phyloP scores from a whole-genome alignment of 2,329 filamentous ascomycete genomes.

The Aureobasidium sp. region DNA sequence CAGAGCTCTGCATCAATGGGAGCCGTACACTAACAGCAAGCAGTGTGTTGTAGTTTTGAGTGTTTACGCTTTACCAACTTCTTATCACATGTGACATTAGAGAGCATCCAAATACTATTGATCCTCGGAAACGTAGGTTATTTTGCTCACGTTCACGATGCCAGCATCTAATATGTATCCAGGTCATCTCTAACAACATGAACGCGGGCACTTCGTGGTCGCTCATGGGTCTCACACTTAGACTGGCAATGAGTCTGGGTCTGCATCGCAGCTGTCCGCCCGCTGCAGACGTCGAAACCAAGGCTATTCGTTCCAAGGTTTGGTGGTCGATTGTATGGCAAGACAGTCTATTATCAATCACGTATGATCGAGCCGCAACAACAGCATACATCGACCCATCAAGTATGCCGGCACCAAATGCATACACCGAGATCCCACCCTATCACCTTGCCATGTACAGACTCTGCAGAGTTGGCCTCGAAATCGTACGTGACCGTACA shows the following conservation, averaged over 20 bases:
- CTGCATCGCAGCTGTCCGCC: slow-evolving; percentile 52
- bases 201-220: slow-evolving; percentile 59
- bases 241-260: slow-evolving; percentile 54
- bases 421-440: slow-evolving; percentile 33
- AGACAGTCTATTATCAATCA: slow-evolving; percentile 56
- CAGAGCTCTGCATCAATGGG: too few species aligned
- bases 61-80: slow-evolving; percentile 59
- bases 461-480: slow-evolving; percentile 51
- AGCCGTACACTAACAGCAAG: slow-evolving; percentile 23
- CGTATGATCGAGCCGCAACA: slow-evolving; percentile 53
- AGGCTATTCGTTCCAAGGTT: slow-evolving; percentile 32
- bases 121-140: slow-evolving; percentile 50
- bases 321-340: slow-evolving; percentile 59
- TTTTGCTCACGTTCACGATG: background rate
- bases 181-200: slow-evolving; percentile 53
- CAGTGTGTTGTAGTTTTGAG: slow-evolving; percentile 58
- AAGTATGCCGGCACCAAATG: slow-evolving; percentile 33
- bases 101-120: slow-evolving; percentile 55
- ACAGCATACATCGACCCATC: slow-evolving; percentile 47
- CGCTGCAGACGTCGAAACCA: slow-evolving; percentile 42
- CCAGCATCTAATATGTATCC: background rate
- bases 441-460: slow-evolving; percentile 53
- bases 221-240: slow-evolving; percentile 52
- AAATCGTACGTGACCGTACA: slow-evolving; percentile 53
- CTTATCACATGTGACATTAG: slow-evolving; percentile 52